phyloP scores from a whole-genome alignment of 2,329 filamentous ascomycete genomes.

The Aspergillus proliferans region DNA sequence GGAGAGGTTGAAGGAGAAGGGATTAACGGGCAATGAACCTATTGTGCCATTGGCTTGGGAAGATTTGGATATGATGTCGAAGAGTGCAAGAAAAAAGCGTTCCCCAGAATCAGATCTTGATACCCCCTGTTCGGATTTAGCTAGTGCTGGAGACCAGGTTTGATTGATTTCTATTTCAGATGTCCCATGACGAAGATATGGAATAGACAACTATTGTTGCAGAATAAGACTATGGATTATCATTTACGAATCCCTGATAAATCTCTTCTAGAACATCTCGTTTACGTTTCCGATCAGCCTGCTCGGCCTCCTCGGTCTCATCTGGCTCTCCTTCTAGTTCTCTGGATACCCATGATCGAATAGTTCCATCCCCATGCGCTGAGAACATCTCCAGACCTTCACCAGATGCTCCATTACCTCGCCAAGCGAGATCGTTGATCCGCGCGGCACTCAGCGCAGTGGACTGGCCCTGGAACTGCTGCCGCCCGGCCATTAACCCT shows the following conservation, averaged over 20 bases:
- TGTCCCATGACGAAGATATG: too few relatives aligned
- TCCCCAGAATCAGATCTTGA: too few relatives aligned
- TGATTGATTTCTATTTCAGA: too few relatives aligned
- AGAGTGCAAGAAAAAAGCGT: too few relatives aligned
- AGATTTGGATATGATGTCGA: too few relatives aligned
- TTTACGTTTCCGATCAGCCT: conserved; percentile 57
- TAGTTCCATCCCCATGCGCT: conserved; percentile 75
- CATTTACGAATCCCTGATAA: conserved; percentile 65
- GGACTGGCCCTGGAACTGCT: conserved; percentile 34
- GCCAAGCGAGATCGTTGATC: conserved; percentile 72
- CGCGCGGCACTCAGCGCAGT: conserved; percentile 51
- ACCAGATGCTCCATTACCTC: conserved; percentile 53
- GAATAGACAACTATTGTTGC: too few relatives aligned
- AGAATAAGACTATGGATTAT: too few relatives aligned
- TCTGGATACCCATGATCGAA: conserved; percentile 68
- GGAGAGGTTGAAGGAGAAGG: neutral
- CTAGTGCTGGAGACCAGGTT: too few relatives aligned
- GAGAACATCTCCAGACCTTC: conserved; percentile 68
- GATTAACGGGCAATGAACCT: neutral
- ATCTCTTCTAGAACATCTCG: conserved; percentile 73
- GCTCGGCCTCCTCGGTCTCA: conserved; percentile 46
- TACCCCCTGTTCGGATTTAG: too few relatives aligned
- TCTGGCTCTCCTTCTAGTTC: conserved; percentile 43
- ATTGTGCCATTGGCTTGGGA: neutral
- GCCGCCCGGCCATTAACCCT: conserved; percentile 41